Percentiles rank a stretch among this genome's conserved stretches.
Conservation (phyloP, 176 grass and related monocot genomes). For the Cenchrus purpureus region DNA sequence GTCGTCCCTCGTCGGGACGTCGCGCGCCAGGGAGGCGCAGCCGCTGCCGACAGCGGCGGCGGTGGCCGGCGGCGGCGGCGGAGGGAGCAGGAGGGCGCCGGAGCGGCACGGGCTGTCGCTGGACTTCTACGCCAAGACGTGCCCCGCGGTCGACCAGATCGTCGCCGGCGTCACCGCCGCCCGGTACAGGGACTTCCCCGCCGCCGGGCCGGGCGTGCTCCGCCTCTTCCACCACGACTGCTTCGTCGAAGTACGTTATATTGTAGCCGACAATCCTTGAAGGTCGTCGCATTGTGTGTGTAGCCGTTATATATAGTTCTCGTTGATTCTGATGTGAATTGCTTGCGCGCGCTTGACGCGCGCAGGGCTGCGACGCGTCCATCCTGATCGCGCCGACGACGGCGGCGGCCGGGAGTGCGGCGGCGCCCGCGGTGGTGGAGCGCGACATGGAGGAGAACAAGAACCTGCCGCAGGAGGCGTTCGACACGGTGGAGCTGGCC, state of each 20-base stretch:
- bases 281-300: no score
- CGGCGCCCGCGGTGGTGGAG: conserved; percentile 69
- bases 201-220: conserved; percentile 73
- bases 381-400: conserved; percentile 74
- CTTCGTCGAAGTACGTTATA: conserved; percentile 78
- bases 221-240: conserved; percentile 99
- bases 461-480: conserved; percentile 76
- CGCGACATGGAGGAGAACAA: conserved; percentile 85
- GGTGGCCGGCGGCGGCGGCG: not conserved
- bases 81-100: conserved; percentile 43
- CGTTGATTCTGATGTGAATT: no score
- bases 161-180: conserved; percentile 67
- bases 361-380: conserved; percentile 84
- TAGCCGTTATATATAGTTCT: no score
- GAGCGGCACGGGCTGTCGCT: conserved; percentile 74
- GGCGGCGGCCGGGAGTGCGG: no score
- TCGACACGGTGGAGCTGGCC: conserved; percentile 79
- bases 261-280: no score
- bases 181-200: conserved; percentile 62
- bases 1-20: conserved; percentile 26
- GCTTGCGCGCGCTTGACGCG: no score
- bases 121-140: conserved; percentile 81
- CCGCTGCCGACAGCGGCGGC: not conserved
- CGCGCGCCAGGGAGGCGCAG: conserved; percentile 46
- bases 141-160: conserved; percentile 88